Conservation (phyloP, 1,139 yeast genomes). For the Tardiomyces depauwii region DNA sequence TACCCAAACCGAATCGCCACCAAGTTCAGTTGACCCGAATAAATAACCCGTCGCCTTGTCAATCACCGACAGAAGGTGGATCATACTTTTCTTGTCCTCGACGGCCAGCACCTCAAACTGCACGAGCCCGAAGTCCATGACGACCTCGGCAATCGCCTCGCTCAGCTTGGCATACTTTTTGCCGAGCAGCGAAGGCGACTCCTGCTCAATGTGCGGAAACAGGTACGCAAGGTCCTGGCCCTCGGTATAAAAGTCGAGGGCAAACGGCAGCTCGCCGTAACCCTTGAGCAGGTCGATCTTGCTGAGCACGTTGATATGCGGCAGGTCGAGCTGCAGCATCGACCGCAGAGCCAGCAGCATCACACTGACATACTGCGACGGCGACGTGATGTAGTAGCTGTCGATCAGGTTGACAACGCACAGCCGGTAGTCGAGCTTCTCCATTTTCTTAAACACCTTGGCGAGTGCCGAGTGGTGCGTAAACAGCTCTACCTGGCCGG, state of each 20-base stretch:
- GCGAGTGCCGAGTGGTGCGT: conserved; percentile 82
- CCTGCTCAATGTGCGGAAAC: conserved; percentile 59
- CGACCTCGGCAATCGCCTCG: conserved; percentile 67
- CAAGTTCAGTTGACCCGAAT: conserved; percentile 85
- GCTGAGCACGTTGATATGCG: conserved; percentile 85
- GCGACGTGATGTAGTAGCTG: conserved; percentile 71
- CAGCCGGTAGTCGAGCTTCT: conserved; percentile 58
- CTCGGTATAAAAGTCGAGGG: conserved; percentile 79
- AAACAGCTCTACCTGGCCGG: conserved; percentile 94
- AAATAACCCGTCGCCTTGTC: conserved; percentile 92
- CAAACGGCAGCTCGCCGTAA: conserved; percentile 53
- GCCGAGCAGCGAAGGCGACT: conserved; percentile 50
- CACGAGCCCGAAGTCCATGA: conserved; percentile 79
- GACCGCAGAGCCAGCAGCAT: conserved; percentile 73
- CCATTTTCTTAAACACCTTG: conserved; percentile 58
- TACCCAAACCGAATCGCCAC: conserved; percentile 95
- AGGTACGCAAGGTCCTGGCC: conserved; percentile 73
- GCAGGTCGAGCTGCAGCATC: conserved; percentile 86
- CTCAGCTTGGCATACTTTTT: conserved; percentile 59
- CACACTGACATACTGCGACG: conserved; percentile 85
- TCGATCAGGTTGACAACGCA: conserved; percentile 87
- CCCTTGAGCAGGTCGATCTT: conserved; percentile 73
- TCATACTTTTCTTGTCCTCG: conserved; percentile 90
- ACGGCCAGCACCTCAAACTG: conserved; percentile 83
- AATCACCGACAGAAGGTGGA: conserved; percentile 56